Evolutionary conservation across 345 rosid genomes (phyloP).

Genomic region (Acer negundo): DNA sequence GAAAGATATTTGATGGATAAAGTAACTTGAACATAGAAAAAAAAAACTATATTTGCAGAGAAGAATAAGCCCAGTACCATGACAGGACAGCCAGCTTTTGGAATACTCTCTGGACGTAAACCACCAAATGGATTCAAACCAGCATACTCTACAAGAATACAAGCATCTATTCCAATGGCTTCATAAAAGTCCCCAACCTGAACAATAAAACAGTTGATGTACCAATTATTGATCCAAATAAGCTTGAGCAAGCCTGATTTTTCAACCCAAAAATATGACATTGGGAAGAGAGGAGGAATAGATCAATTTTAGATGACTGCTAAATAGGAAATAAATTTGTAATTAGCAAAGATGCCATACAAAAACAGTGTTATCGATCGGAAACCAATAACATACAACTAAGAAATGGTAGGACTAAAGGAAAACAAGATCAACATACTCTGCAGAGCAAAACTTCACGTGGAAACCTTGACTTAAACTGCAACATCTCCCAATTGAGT

Average conservation of each 20-base stretch:
- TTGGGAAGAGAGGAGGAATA: neutral
- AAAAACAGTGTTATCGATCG: neutral
- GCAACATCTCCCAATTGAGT: constrained; percentile 89
- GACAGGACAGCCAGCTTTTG: constrained; percentile 97
- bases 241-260: neutral
- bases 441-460: constrained; percentile 96
- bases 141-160: constrained; percentile 94
- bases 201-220: constrained; percentile 14
- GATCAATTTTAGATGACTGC: neutral
- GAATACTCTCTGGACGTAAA: constrained; percentile 78
- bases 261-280: neutral
- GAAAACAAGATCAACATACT: constrained; percentile 42
- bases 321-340: neutral
- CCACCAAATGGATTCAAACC: constrained; percentile 98
- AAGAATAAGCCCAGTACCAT: constrained; percentile 53
- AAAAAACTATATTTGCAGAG: neutral
- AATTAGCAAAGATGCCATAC: neutral
- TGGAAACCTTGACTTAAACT: constrained; percentile 91
- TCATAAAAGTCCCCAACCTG: constrained; percentile 99
- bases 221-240: constrained; percentile 4
- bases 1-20: neutral
- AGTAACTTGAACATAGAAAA: constrained; percentile 2
- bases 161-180: constrained; percentile 95
- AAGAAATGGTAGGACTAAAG: neutral
- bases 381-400: neutral